A percentile compares a stretch with the other conserved stretches of the same genome.
Conservation (phyloP, 345 rosid genomes). For the Salix exigua region DNA sequence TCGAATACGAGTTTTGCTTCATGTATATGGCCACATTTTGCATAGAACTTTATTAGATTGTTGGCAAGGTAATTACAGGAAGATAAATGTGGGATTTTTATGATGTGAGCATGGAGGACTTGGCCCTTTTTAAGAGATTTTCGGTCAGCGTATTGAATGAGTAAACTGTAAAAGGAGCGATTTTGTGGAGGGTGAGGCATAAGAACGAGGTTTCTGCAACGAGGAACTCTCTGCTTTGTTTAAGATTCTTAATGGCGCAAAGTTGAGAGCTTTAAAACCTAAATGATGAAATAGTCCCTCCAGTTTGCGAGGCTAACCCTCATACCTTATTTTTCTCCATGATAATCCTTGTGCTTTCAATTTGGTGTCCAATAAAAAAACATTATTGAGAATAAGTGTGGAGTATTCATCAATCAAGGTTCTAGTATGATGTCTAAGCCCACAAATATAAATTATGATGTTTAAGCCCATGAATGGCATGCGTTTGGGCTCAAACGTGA, state of each 20-base stretch:
- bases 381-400: no score
- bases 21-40: constrained; percentile 52
- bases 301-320: no score
- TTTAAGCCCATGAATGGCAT: no score
- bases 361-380: no score
- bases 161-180: constrained; percentile 39
- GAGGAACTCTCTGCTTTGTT: not conserved
- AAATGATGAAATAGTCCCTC: no score
- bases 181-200: constrained; percentile 35
- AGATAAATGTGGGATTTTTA: constrained; percentile 25
- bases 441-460: accelerated
- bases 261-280: not conserved
- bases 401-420: no score
- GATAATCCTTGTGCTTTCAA: no score
- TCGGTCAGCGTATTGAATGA: constrained; percentile 42
- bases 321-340: no score
- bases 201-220: not conserved
- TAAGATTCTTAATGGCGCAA: not conserved
- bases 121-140: constrained; percentile 48
- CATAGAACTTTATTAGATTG: constrained; percentile 63
- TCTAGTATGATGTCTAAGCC: no score
- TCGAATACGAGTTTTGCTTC: constrained; percentile 58
- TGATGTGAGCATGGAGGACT: constrained; percentile 56
- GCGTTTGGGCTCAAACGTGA: no score
- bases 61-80: constrained; percentile 50